Conservation (phyloP, 2,329 filamentous ascomycete genomes). For the Ceratocystiopsis sp. region DNA sequence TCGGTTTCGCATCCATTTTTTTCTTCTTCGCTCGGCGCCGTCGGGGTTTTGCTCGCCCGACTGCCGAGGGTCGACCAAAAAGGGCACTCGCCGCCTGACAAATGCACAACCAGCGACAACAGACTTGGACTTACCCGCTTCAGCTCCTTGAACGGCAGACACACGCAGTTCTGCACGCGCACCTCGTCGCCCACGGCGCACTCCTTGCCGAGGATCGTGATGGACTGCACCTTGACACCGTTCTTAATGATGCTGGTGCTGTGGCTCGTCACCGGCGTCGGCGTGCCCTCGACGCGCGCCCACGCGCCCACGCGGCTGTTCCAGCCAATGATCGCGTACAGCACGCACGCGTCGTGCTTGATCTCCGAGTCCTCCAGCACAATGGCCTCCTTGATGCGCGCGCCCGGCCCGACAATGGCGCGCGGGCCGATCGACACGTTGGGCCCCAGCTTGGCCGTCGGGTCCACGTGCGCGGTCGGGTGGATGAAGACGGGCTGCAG, state of each 20-base stretch:
- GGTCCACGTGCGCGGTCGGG: constrained; percentile 76
- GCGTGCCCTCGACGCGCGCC: constrained; percentile 92
- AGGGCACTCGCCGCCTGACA: too few species aligned
- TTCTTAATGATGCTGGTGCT: constrained; percentile 93
- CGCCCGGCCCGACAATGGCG: constrained; percentile 67
- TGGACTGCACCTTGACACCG: constrained; percentile 94
- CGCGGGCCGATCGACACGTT: constrained; percentile 95
- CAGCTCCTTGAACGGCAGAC: constrained; percentile 92
- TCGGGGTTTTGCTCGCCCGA: too few species aligned
- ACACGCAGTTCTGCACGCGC: constrained; percentile 93
- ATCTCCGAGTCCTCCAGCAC: constrained; percentile 90
- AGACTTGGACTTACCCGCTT: constrained; percentile 79
- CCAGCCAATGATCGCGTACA: constrained; percentile 96
- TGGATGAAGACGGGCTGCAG: constrained; percentile 91
- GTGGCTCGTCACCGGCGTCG: constrained; percentile 73
- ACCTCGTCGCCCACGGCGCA: constrained; percentile 88
- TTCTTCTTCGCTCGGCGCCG: too few species aligned
- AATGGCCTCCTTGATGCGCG: constrained; percentile 86
- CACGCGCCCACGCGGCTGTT: constrained; percentile 91
- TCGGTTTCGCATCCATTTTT: not conserved
- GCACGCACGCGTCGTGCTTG: constrained; percentile 87
- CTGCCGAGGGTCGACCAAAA: too few species aligned
- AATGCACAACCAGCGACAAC: too few species aligned
- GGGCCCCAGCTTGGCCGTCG: constrained; percentile 87
- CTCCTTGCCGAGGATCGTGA: constrained; percentile 94